Evolutionary conservation across 768 basidiomycete species (phyloP).

Genomic region (Serendipita indica): DNA sequence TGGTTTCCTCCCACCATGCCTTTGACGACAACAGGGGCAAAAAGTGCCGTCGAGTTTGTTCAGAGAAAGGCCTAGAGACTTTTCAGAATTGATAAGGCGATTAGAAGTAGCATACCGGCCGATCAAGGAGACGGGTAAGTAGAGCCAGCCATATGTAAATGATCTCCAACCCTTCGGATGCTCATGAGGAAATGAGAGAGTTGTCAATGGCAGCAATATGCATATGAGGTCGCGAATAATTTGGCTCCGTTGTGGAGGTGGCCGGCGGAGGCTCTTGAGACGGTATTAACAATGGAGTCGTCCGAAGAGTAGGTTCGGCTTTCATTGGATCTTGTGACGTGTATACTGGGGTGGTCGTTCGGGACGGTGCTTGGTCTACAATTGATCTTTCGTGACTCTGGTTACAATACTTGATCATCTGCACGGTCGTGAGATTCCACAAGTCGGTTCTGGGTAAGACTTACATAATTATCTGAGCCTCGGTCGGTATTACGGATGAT

Average conservation of each 20-base stretch:
- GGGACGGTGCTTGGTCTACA: constrained; percentile 65
- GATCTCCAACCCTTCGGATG: constrained; percentile 67
- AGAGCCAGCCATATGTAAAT: constrained; percentile 82
- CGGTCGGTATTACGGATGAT: constrained; percentile 89
- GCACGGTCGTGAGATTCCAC: not conserved
- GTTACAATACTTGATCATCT: constrained; percentile 82
- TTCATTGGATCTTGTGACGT: constrained; percentile 6
- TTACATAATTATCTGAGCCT: constrained; percentile 61
- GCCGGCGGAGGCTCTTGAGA: constrained; percentile 9
- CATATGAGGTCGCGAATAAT: constrained; percentile 47
- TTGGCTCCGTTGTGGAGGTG: not conserved
- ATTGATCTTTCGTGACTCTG: constrained; percentile 62
- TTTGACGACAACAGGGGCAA: constrained; percentile 70
- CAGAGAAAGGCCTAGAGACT: constrained; percentile 49
- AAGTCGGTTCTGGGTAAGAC: not conserved
- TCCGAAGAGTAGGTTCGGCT: not conserved
- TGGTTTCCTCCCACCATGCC: constrained; percentile 83
- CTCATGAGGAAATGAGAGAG: constrained; percentile 78
- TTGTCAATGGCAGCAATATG: constrained; percentile 92
- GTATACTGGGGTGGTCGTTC: constrained; percentile 17
- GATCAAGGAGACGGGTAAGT: constrained; percentile 70
- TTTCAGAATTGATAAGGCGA: not conserved
- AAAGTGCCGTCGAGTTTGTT: constrained; percentile 68
- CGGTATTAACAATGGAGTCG: constrained; percentile 9
- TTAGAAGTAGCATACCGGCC: constrained; percentile 30